Evolutionary conservation across 352 stramenopile genomes (phyloP).

Genomic region (Thalassiosira delicatula): DNA sequence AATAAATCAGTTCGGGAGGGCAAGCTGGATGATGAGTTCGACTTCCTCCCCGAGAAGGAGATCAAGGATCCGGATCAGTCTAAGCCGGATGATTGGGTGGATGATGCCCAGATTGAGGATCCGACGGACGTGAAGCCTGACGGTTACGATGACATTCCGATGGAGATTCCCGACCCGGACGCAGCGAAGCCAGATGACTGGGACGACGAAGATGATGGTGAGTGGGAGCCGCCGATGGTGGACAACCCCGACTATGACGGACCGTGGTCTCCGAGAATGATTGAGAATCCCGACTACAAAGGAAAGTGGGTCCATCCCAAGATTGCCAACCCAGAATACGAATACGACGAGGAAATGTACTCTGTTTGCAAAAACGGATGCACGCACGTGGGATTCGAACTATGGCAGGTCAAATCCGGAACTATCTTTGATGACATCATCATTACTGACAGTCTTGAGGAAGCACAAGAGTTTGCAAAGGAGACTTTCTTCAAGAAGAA

Average conservation of each 20-base stretch:
- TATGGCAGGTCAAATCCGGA: constrained; percentile 98
- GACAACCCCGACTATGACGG: constrained; percentile 97
- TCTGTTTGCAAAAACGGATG: constrained; percentile 92
- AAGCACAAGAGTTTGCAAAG: constrained; percentile 89
- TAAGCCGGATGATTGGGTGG: constrained; percentile 99
- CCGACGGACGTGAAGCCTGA: constrained; percentile 95
- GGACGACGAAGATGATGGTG: constrained; percentile 98
- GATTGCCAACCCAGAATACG: constrained; percentile 97
- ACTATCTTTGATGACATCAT: constrained; percentile 99
- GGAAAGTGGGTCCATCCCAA: constrained; percentile 95
- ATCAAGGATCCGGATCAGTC: constrained; percentile 95
- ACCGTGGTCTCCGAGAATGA: constrained; percentile 97
- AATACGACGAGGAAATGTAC: constrained; percentile 93
- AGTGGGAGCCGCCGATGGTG: constrained; percentile 92
- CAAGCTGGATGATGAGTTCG: constrained; percentile 92
- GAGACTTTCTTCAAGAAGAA: constrained; percentile 92
- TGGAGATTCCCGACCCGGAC: constrained; percentile 96
- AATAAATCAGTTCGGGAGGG: constrained; percentile 92
- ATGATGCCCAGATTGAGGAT: constrained; percentile 93
- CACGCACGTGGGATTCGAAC: constrained; percentile 97
- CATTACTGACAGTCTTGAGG: constrained; percentile 94
- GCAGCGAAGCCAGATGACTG: constrained; percentile 97
- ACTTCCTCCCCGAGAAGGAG: constrained; percentile 93
- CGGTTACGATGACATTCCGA: constrained; percentile 94
- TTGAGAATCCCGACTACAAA: constrained; percentile 99